phyloP scores from a whole-genome alignment of 768 basidiomycete species.

The Boletus sp. region DNA sequence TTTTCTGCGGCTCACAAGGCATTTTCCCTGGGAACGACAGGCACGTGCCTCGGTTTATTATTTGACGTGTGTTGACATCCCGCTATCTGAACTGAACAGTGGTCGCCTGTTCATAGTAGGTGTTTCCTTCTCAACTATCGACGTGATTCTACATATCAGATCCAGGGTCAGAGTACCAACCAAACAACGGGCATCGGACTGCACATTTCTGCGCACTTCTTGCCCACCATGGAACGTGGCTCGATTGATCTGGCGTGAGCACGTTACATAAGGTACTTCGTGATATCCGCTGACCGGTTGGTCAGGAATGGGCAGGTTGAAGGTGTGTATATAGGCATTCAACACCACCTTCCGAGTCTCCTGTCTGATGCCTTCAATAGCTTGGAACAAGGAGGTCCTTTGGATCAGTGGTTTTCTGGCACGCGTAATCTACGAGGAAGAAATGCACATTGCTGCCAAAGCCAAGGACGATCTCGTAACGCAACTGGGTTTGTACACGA shows the following conservation, averaged over 20 bases:
- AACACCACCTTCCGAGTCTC: background rate
- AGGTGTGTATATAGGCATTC: conserved; percentile 38
- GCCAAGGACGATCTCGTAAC: background rate
- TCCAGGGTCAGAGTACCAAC: too few species aligned
- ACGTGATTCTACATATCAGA: too few species aligned
- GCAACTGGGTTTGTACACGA: conserved; percentile 54
- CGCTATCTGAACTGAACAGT: background rate
- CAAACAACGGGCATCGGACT: conserved; percentile 20
- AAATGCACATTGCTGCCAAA: conserved; percentile 39
- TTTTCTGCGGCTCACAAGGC: background rate
- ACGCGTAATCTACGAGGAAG: conserved; percentile 79
- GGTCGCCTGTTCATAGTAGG: conserved; percentile 7
- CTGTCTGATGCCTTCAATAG: conserved; percentile 31
- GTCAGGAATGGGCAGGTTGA: conserved; percentile 79
- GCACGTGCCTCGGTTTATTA: background rate
- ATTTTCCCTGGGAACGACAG: conserved; percentile 1
- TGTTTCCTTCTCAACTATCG: too few species aligned
- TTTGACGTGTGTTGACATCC: background rate
- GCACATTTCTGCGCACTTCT: conserved; percentile 76
- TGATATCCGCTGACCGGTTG: background rate
- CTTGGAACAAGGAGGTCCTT: conserved; percentile 89
- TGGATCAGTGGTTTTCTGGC: conserved; percentile 80
- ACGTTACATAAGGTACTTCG: background rate
- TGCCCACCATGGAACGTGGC: conserved; percentile 93
- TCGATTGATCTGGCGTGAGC: conserved; percentile 80